Evolutionary conservation across 1,284 basidiomycete species (phyloP), one percentile per base, ranked within the genome.

Genomic region (Xanthoconium separans): DNA sequence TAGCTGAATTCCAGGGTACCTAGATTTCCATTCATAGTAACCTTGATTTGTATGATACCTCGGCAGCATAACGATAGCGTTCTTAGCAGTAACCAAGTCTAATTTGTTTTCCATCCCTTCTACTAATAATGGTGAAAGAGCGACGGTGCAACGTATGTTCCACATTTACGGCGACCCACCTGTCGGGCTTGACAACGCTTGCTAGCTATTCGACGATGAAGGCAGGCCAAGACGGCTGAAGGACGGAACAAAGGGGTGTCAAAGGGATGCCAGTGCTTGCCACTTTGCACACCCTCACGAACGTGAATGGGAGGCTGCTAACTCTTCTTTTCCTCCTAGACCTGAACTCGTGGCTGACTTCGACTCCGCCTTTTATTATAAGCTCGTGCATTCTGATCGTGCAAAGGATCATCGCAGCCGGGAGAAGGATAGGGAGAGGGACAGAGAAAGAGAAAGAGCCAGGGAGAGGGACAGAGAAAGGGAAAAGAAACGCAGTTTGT

Each of bases 91-190:
- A 36, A 36, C 34, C 15, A 16, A 31, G 22, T 24, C 33, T 41
- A 24, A 30, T 15, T 24, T 12, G n/a, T 16, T 51, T 22, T 54
- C 16, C 15, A 31, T 22, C 7, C 34, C 41, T 12, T 22, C 11
- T 37, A 22, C 20, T 36, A 6, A 2, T 41, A n/a, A 59, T 44
- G 50, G 24, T 2, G 33, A 69, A 69, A 51, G 56, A 59, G 57
- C 60, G 52, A 29, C 68, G 68, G 4, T 69, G 68, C 18, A 69
- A 69, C 27, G 68, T 72, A 61, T 52, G 70, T 68, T 44, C 50
- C 40, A 44, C 20, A 20, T 42, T 27, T 24, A 20, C 22, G 48
- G 11, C 31, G 37, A 18, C 39, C 22, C 11, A 37, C 40, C 12
- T 31, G 47, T 49, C 27, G 16, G 36, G 10, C 39, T 61, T 66